These are phyloP conservation scores for Sarocladium kiliense DNA, from an alignment of 2,329 filamentous ascomycete genomes.

Conservation along the genomic window DNA sequence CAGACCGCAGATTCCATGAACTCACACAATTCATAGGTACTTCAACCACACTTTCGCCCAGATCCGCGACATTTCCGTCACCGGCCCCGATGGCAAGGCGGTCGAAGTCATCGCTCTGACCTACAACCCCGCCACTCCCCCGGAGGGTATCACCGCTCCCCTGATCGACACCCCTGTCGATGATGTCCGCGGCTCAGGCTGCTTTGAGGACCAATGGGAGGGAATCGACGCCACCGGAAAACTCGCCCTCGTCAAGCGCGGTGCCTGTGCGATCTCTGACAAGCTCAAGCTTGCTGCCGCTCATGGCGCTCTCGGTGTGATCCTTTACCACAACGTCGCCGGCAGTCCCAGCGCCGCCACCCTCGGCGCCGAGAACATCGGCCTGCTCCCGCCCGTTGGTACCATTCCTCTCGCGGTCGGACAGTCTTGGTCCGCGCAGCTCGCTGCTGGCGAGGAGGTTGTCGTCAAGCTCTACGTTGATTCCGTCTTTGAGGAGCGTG, in stretches of 20 bases:
- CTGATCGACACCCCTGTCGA: conserved; percentile 31
- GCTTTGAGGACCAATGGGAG: conserved; percentile 35
- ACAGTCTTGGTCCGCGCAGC: conserved; percentile 23
- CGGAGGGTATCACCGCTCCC: conserved; percentile 26
- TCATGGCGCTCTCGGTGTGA: conserved; percentile 35
- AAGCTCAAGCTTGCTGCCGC: conserved; percentile 37
- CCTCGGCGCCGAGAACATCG: conserved; percentile 34
- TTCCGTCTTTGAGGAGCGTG: conserved; percentile 24
- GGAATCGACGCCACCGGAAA: conserved; percentile 36
- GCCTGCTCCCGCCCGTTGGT: conserved; percentile 26
- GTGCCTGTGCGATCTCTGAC: conserved; percentile 33
- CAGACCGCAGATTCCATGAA: conserved; percentile 17
- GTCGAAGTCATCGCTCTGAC: conserved; percentile 37
- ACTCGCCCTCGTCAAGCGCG: conserved; percentile 39
- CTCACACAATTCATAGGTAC: conserved; percentile 34
- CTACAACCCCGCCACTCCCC: conserved; percentile 40
- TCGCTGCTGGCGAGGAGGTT: conserved; percentile 24
- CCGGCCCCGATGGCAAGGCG: conserved; percentile 37
- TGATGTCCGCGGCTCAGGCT: conserved; percentile 29
- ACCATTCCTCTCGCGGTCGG: conserved; percentile 26
- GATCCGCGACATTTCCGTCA: conserved; percentile 35
- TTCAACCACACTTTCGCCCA: conserved; percentile 41
- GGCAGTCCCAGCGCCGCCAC: conserved; percentile 40
- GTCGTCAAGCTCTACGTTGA: conserved; percentile 26
- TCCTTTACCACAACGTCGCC: conserved; percentile 57